These are phyloP conservation scores for Phytophthora litchii DNA, from an alignment of 352 stramenopile genomes.

Conservation along the genomic window DNA sequence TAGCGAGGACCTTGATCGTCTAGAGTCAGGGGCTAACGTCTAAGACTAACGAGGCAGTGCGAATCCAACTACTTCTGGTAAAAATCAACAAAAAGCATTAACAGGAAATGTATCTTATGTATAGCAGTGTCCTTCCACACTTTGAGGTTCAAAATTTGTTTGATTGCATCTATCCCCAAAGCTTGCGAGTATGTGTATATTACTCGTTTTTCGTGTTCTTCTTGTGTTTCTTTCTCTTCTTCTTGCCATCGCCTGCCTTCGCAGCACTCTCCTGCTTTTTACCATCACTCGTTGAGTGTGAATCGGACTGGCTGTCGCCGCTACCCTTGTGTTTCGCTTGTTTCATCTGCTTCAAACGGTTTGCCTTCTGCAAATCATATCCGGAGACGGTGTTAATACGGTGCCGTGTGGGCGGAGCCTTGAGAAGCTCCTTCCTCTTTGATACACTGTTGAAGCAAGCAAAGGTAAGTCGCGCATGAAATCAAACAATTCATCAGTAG, in stretches of 20 bases:
- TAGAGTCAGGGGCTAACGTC: slow-evolving; percentile 65
- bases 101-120: slow-evolving; percentile 20
- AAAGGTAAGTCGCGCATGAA: slow-evolving; percentile 11
- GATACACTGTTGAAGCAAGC: slow-evolving; percentile 42
- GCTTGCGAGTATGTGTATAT: slow-evolving; percentile 2
- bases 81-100: slow-evolving; percentile 27
- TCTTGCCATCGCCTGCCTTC: slow-evolving; percentile 16
- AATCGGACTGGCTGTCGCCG: slow-evolving; percentile 11
- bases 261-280: slow-evolving; percentile 13
- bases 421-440: slow-evolving; percentile 83
- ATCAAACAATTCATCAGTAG: slow-evolving; percentile 3
- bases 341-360: slow-evolving; percentile 69
- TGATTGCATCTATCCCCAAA: slow-evolving; percentile 12
- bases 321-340: slow-evolving; percentile 31
- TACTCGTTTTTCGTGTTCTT: slow-evolving; percentile 32
- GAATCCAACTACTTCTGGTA: slow-evolving; percentile 21
- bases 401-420: slow-evolving; percentile 69
- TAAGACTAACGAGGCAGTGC: slow-evolving; percentile 37
- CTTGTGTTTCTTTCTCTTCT: slow-evolving; percentile 37
- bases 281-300: slow-evolving; percentile 5
- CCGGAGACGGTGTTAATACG: slow-evolving; percentile 88
- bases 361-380: slow-evolving; percentile 87
- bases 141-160: neutral
- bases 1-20: slow-evolving; percentile 63
- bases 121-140: slow-evolving; percentile 4